A percentile compares a stretch with the other conserved stretches of the same genome.
Conservation (phyloP, 2,329 filamentous ascomycete genomes). For the Arachnomyces sp. region DNA sequence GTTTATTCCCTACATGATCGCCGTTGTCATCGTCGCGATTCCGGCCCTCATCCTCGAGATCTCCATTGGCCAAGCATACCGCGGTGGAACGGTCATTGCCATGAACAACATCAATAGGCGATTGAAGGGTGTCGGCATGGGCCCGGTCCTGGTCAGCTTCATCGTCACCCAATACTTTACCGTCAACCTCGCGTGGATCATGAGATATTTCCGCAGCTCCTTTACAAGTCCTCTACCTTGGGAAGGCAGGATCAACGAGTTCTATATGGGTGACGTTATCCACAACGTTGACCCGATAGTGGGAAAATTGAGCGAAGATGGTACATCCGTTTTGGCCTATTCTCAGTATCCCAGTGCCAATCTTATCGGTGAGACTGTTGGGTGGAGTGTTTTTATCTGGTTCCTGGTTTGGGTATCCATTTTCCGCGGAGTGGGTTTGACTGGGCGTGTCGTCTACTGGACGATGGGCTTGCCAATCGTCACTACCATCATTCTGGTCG, state of each 20-base stretch:
- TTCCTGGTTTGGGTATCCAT: constrained; percentile 54
- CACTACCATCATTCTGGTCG: constrained; percentile 49
- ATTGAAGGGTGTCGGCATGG: constrained; percentile 47
- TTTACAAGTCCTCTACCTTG: constrained; percentile 50
- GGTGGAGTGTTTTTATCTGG: constrained; percentile 52
- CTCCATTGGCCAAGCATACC: constrained; percentile 45
- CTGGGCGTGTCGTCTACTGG: constrained; percentile 52
- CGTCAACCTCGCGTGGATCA: constrained; percentile 51
- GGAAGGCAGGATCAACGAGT: constrained; percentile 43
- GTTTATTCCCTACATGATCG: constrained; percentile 52
- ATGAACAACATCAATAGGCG: constrained; percentile 47
- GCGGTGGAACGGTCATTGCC: constrained; percentile 47
- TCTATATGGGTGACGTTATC: constrained; percentile 45
- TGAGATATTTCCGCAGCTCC: constrained; percentile 50
- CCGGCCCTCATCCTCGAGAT: constrained; percentile 50
- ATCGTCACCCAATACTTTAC: constrained; percentile 51
- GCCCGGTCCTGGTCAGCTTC: constrained; percentile 45
- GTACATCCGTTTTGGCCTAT: constrained; percentile 35
- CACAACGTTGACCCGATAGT: constrained; percentile 37
- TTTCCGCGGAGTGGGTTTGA: constrained; percentile 50
- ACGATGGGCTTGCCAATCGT: constrained; percentile 54
- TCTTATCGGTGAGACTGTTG: constrained; percentile 49
- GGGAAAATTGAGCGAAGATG: constrained; percentile 32
- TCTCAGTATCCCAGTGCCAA: constrained; percentile 40
- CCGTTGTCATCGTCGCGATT: constrained; percentile 49